Conservation (phyloP, 768 basidiomycete species). For the Leccinum broughii region DNA sequence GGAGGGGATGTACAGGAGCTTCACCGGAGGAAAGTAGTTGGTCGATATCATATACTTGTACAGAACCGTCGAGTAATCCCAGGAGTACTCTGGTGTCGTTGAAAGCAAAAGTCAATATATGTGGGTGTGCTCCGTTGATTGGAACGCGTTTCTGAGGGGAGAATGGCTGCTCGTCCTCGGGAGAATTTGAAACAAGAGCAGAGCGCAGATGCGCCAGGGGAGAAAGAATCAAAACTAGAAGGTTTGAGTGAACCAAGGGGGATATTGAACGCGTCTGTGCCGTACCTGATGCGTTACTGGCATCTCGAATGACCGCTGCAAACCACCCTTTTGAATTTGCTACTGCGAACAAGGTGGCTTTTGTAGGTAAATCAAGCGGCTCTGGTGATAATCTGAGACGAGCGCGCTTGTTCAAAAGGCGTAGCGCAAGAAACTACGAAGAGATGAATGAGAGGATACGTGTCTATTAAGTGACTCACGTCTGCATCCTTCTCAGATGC, state of each 20-base stretch:
- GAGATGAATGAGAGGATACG: not conserved
- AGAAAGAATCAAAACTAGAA: slow-evolving; percentile 59
- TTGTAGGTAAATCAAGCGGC: slow-evolving; percentile 45
- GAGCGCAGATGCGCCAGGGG: slow-evolving; percentile 60
- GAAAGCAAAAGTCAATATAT: slow-evolving; percentile 54
- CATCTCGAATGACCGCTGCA: slow-evolving; percentile 51
- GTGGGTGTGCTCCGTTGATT: slow-evolving; percentile 47
- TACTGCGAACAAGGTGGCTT: slow-evolving; percentile 56
- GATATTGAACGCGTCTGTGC: slow-evolving; percentile 2
- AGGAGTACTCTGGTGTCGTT: slow-evolving; percentile 63
- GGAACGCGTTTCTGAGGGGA: slow-evolving; percentile 52
- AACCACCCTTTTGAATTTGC: slow-evolving; percentile 70
- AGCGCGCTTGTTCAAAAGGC: slow-evolving; percentile 55
- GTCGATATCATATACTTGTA: slow-evolving; percentile 60
- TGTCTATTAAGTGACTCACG: slow-evolving; percentile 6
- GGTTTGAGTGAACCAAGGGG: not conserved
- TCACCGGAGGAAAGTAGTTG: slow-evolving; percentile 48
- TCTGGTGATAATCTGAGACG: slow-evolving; percentile 63
- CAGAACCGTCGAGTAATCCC: slow-evolving; percentile 56
- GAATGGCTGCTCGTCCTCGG: slow-evolving; percentile 43
- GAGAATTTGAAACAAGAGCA: slow-evolving; percentile 46
- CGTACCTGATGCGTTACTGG: slow-evolving; percentile 40
- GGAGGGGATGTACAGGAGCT: slow-evolving; percentile 45
- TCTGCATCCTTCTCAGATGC: slow-evolving; percentile 34
- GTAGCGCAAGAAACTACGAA: slow-evolving; percentile 39